These are phyloP conservation scores for Cladorrhinum sp. DNA, from an alignment of 2,329 filamentous ascomycete species.

Conservation along the genomic window DNA sequence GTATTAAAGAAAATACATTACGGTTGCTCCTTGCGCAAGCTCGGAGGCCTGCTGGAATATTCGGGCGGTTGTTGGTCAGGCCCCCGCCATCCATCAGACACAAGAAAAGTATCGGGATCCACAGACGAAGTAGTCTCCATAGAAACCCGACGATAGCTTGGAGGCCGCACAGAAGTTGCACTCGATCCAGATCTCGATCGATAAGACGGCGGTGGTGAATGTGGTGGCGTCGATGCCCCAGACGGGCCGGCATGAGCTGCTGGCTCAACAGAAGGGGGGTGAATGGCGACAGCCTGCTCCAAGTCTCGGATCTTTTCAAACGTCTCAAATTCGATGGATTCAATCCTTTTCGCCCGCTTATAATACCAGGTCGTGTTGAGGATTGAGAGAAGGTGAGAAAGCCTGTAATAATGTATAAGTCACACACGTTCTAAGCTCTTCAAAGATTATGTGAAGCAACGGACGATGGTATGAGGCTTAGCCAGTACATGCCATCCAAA, in stretches of 20 bases:
- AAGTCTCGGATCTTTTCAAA: constrained; percentile 1
- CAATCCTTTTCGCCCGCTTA: not conserved
- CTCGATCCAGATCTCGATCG: not conserved
- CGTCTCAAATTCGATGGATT: not conserved
- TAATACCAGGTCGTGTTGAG: not conserved
- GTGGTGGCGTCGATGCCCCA: not conserved
- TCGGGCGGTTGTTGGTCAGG: constrained; percentile 1
- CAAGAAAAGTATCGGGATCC: constrained; percentile 1
- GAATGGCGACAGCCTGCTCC: not conserved
- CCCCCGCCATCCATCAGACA: constrained; percentile 6
- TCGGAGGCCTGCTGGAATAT: constrained; percentile 4
- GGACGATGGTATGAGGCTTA: not conserved
- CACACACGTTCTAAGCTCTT: not conserved
- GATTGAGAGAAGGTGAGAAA: constrained; percentile 2
- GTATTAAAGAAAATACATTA: not conserved
- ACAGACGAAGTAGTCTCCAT: constrained; percentile 3
- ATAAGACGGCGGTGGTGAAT: constrained; percentile 5
- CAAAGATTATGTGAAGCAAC: not conserved
- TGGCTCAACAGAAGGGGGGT: not conserved
- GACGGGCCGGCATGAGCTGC: not conserved
- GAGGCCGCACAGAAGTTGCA: not conserved
- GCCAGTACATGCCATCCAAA: not conserved
- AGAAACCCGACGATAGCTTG: constrained; percentile 3
- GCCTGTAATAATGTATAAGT: not conserved
- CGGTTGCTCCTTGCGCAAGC: not conserved